phyloP scores from a whole-genome alignment of 495 filamentous ascomycete species.

The Neurospora intermedia region DNA sequence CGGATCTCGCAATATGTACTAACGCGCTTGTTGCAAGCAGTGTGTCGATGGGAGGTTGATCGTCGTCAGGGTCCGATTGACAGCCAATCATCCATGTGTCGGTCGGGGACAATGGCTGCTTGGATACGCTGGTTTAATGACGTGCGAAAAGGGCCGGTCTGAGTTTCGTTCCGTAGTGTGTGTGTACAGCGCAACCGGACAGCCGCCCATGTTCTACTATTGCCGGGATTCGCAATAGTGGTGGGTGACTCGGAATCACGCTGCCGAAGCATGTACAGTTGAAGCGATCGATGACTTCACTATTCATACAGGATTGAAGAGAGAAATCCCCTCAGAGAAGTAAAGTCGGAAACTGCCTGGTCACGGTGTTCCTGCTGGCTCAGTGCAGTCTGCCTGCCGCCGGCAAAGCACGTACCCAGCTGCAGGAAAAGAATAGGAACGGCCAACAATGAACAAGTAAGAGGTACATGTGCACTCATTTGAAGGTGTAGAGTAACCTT shows the following conservation, averaged over 20 bases:
- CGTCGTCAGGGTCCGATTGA: slow-evolving; percentile 1
- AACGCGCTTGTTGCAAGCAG: not conserved
- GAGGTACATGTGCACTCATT: not conserved
- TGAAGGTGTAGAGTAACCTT: not conserved
- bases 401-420: not conserved
- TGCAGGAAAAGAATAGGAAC: not conserved
- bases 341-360: not conserved
- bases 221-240: not conserved
- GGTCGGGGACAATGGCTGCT: not conserved
- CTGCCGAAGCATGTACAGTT: not conserved
- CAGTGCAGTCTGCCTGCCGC: not conserved
- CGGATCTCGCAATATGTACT: not conserved
- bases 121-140: not conserved
- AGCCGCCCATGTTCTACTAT: not conserved
- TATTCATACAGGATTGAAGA: not conserved
- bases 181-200: not conserved
- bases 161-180: not conserved
- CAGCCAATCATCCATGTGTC: not conserved
- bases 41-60: slow-evolving; percentile 13
- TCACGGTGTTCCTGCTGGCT: not conserved
- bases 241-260: not conserved
- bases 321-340: not conserved
- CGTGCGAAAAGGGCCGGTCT: not conserved
- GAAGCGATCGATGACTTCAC: not conserved
- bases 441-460: not conserved